Conservation (phyloP, 371 early-diverging fungal genomes). For the Mucor sp. region DNA sequence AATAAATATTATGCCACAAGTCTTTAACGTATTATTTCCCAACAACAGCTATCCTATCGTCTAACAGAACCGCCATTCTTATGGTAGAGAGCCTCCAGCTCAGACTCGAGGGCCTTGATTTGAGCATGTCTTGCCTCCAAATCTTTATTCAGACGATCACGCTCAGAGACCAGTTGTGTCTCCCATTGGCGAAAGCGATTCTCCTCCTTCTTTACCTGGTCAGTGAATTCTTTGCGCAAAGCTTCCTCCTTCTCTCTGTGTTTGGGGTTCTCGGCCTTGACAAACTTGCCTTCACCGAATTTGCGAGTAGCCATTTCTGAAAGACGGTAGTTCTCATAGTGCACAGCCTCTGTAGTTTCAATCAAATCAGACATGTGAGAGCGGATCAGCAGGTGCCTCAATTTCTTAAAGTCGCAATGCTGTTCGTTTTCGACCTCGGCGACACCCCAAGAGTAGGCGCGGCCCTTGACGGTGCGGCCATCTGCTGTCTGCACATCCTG, state of each 20-base stretch:
- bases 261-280: conserved; percentile 76
- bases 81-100: conserved; percentile 63
- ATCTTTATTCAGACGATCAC: conserved; percentile 96
- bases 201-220: conserved; percentile 92
- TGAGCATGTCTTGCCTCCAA: conserved; percentile 91
- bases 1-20: too few species aligned
- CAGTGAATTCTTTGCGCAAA: conserved; percentile 88
- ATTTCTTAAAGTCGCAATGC: conserved; percentile 91
- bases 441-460: conserved; percentile 94
- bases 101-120: conserved; percentile 89
- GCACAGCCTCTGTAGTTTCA: conserved; percentile 82
- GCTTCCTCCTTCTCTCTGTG: conserved; percentile 94
- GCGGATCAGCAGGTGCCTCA: conserved; percentile 90
- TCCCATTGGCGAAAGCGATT: conserved; percentile 94
- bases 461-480: conserved; percentile 80
- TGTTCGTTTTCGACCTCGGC: conserved; percentile 91
- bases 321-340: conserved; percentile 89
- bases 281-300: conserved; percentile 68
- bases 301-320: conserved; percentile 81
- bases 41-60: conserved; percentile 10
- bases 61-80: conserved; percentile 36
- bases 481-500: conserved; percentile 77
- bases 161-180: conserved; percentile 90
- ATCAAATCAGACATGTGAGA: conserved; percentile 95
- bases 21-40: too few species aligned